Conservation (phyloP, 1,139 yeast species). For the Yarrowia galli region DNA sequence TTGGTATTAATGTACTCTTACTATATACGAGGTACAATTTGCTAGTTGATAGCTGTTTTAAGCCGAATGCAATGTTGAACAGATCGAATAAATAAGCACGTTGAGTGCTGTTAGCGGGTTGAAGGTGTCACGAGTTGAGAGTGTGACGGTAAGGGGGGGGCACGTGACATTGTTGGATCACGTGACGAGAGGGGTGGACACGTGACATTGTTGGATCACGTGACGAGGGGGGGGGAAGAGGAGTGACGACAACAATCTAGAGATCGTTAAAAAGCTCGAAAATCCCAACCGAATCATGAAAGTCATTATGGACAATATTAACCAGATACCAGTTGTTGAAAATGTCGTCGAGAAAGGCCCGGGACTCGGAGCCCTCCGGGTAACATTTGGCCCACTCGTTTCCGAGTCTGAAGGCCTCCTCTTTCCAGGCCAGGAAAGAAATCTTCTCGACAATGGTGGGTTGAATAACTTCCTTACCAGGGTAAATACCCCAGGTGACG, state of each 20-base stretch:
- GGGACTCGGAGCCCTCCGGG: slow-evolving; percentile 50
- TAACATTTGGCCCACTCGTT: slow-evolving; percentile 74
- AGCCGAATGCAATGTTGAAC: slow-evolving; percentile 39
- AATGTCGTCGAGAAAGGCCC: slow-evolving; percentile 58
- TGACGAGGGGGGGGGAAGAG: too few relatives aligned
- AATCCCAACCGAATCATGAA: slow-evolving; percentile 50
- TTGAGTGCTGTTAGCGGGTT: slow-evolving; percentile 34
- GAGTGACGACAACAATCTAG: too few relatives aligned
- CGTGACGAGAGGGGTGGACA: too few relatives aligned
- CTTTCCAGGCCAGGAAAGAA: slow-evolving; percentile 95
- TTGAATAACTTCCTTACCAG: slow-evolving; percentile 88
- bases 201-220: too few relatives aligned
- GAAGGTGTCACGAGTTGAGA: neutral
- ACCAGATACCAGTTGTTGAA: slow-evolving; percentile 73
- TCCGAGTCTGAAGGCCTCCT: slow-evolving; percentile 85
- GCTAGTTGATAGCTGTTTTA: slow-evolving; percentile 35
- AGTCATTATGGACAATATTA: slow-evolving; percentile 91
- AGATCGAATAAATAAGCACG: slow-evolving; percentile 39
- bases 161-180: too few relatives aligned
- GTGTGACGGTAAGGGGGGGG: too few relatives aligned
- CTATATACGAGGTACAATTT: slow-evolving; percentile 35
- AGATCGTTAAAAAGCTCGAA: slow-evolving; percentile 43
- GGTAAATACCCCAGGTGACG: slow-evolving; percentile 97
- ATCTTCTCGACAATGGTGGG: slow-evolving; percentile 92
- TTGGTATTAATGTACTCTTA: neutral